Percentiles rank a stretch among this genome's conserved stretches.
Conservation (phyloP, 495 filamentous ascomycete species). For the Penicillium angulare region DNA sequence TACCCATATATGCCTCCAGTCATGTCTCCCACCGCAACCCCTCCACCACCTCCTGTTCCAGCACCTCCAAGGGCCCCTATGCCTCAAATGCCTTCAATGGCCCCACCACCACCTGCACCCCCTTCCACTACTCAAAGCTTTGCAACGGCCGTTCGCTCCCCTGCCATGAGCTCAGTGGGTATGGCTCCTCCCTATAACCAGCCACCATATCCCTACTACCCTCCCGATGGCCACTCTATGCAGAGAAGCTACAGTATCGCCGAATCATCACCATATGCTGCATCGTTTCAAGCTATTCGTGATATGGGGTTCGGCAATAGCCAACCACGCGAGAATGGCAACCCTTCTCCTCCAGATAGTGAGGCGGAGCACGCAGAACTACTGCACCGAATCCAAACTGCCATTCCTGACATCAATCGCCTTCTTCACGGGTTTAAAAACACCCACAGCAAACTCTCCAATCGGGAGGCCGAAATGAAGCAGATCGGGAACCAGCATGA, state of each 20-base stretch:
- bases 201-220: conserved; percentile 26
- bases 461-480: conserved; percentile 46
- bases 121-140: conserved; percentile 29
- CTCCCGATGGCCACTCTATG: conserved; percentile 25
- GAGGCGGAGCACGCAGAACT: conserved; percentile 43
- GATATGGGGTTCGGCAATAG: conserved; percentile 27
- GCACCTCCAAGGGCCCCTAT: not conserved
- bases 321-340: conserved; percentile 26
- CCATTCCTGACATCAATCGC: conserved; percentile 49
- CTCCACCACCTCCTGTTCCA: conserved; percentile 8
- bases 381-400: conserved; percentile 46
- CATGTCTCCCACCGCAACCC: conserved; percentile 39
- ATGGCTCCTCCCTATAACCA: conserved; percentile 36
- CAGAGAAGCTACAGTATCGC: conserved; percentile 29
- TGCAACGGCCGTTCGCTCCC: conserved; percentile 35
- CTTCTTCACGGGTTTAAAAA: conserved; percentile 47
- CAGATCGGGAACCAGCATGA: conserved; percentile 48
- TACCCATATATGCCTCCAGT: conserved; percentile 37
- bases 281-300: conserved; percentile 34
- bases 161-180: conserved; percentile 35
- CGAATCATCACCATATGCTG: conserved; percentile 26
- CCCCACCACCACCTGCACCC: conserved; percentile 13
- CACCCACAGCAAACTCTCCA: conserved; percentile 42
- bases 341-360: conserved; percentile 31
- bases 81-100: not conserved